phyloP scores from a whole-genome alignment of 768 basidiomycete species.

The Psilocybe tampanensis region DNA sequence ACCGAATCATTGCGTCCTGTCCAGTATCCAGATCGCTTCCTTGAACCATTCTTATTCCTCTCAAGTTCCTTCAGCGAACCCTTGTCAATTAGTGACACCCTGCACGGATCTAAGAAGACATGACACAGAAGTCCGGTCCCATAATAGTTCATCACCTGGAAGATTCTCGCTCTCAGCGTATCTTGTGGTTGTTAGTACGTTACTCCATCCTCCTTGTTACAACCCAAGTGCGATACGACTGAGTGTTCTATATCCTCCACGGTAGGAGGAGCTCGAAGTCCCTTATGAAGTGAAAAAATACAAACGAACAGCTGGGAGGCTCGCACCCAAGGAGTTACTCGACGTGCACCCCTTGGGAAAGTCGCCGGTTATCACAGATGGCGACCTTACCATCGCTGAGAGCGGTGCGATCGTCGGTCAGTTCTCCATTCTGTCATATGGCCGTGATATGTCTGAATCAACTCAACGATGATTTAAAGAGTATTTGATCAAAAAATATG shows the following conservation, averaged over 20 bases:
- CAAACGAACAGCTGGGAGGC: constrained; percentile 29
- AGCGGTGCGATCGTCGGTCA: constrained; percentile 47
- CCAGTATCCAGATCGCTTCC: too few species aligned
- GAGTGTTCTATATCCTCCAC: too few species aligned
- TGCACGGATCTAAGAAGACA: too few species aligned
- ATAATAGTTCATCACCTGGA: constrained; percentile 46
- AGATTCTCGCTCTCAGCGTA: constrained; percentile 48
- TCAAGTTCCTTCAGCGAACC: too few species aligned
- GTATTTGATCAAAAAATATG: constrained; percentile 44
- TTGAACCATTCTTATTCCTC: too few species aligned
- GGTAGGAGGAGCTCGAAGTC: constrained; percentile 53
- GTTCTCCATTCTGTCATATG: background rate
- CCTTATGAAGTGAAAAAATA: constrained; percentile 47
- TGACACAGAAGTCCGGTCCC: too few species aligned
- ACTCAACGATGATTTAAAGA: constrained; percentile 24
- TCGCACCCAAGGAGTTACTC: constrained; percentile 39
- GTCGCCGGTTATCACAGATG: constrained; percentile 50
- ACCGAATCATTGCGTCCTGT: too few species aligned
- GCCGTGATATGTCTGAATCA: background rate
- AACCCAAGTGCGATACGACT: too few species aligned
- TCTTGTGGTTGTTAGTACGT: constrained; percentile 46
- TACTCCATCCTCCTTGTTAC: background rate
- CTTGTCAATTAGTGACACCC: too few species aligned
- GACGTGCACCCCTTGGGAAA: constrained; percentile 47
- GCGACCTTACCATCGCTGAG: constrained; percentile 38